Percentiles rank a stretch among this genome's conserved stretches.
Conservation (phyloP, 2,329 filamentous ascomycete genomes). For the Fusarium cicatricum region DNA sequence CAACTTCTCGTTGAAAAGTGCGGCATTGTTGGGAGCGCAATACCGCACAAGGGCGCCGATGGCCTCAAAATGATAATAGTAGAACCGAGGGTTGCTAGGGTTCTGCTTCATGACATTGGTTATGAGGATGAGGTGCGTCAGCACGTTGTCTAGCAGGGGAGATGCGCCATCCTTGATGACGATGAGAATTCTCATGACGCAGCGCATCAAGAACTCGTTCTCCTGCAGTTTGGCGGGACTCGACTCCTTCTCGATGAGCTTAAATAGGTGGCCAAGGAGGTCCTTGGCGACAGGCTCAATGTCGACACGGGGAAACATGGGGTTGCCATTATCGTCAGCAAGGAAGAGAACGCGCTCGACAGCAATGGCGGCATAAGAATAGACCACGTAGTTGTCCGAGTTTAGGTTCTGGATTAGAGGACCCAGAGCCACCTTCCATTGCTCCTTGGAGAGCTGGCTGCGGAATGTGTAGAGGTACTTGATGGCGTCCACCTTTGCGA, state of each 20-base stretch:
- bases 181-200: slow-evolving; percentile 96
- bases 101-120: slow-evolving; percentile 93
- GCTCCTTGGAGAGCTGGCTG: slow-evolving; percentile 88
- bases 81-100: slow-evolving; percentile 96
- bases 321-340: slow-evolving; percentile 75
- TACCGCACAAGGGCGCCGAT: slow-evolving; percentile 84
- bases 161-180: slow-evolving; percentile 86
- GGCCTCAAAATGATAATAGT: slow-evolving; percentile 98
- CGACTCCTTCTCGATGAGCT: slow-evolving; percentile 84
- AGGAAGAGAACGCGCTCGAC: slow-evolving; percentile 93
- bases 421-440: slow-evolving; percentile 90
- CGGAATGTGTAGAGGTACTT: slow-evolving; percentile 98
- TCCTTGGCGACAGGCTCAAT: slow-evolving; percentile 86
- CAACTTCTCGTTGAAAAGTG: slow-evolving; percentile 79
- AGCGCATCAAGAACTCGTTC: slow-evolving; percentile 98
- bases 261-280: slow-evolving; percentile 88
- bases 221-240: slow-evolving; percentile 95
- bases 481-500: slow-evolving; percentile 96
- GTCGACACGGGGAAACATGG: slow-evolving; percentile 80
- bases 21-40: slow-evolving; percentile 70
- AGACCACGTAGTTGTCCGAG: slow-evolving; percentile 93
- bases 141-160: slow-evolving; percentile 77
- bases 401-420: slow-evolving; percentile 91
- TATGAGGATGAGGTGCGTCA: slow-evolving; percentile 86
- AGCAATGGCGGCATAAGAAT: slow-evolving; percentile 96